Conservation (phyloP, 768 basidiomycete species). For the Psilocybe subaeruginosa region DNA sequence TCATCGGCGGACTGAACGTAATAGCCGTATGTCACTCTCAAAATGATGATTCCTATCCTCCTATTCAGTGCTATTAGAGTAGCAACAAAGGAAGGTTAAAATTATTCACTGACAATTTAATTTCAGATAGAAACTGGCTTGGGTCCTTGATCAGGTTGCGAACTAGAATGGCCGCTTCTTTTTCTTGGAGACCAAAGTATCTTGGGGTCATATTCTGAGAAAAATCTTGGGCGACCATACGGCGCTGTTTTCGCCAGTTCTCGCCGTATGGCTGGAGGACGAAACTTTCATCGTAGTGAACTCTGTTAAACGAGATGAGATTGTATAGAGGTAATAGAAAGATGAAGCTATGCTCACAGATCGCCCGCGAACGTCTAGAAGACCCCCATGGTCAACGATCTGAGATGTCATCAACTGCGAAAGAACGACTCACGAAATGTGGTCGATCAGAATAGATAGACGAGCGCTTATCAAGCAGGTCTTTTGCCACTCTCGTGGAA, state of each 20-base stretch:
- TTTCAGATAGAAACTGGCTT: slow-evolving; percentile 27
- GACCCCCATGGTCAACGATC: slow-evolving; percentile 25
- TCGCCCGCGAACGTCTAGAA: slow-evolving; percentile 56
- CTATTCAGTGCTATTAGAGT: slow-evolving; percentile 19
- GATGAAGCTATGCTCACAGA: slow-evolving; percentile 3
- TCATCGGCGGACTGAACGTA: slow-evolving; percentile 44
- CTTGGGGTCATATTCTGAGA: not conserved
- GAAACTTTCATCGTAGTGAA: slow-evolving; percentile 41
- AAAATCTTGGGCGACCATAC: slow-evolving; percentile 14
- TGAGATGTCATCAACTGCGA: not conserved
- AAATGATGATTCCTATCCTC: slow-evolving; percentile 49
- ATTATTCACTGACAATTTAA: slow-evolving; percentile 18
- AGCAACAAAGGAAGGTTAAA: not conserved
- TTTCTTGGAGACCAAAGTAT: slow-evolving; percentile 10
- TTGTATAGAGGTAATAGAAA: too few species aligned
- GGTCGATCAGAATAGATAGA: slow-evolving; percentile 23
- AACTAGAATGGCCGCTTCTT: slow-evolving; percentile 6
- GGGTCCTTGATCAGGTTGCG: slow-evolving; percentile 16
- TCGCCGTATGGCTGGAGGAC: slow-evolving; percentile 39
- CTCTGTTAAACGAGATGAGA: not conserved
- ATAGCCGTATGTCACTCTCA: slow-evolving; percentile 57
- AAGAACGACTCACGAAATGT: slow-evolving; percentile 5
- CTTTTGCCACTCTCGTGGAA: slow-evolving; percentile 17
- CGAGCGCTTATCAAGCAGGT: slow-evolving; percentile 23
- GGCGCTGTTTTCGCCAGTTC: slow-evolving; percentile 37